Base-by-base conservation (phyloP, 169 alveolate genomes). In the Cyclospora cayetanensis region DNA sequence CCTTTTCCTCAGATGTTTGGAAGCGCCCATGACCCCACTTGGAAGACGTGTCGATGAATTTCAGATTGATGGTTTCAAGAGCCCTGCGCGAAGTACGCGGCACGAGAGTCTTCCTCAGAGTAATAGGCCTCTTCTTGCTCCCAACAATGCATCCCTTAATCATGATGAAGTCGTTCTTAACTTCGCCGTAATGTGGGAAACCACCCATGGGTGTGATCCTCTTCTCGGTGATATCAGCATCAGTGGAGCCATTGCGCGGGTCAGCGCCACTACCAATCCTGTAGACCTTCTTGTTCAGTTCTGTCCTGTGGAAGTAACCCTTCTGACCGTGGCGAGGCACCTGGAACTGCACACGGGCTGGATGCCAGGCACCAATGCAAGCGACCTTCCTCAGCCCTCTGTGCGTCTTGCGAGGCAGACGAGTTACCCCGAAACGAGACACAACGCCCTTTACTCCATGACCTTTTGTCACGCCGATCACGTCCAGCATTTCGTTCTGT, bases 321-420 rank as follows among this genome's bases (percentile, higher is more conserved):
- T 96, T 97, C 97, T 99, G 99, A 92, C 99, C 99, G 46, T 99
- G 99, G 83, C 99, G 98, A 55, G 99, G 99, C 77, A 99, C 99
- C 90, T 99, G 99, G 97, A 98, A 99, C 96, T 98, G 99, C 77
- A 99, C 99, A 63, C 99, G 97, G 50, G 99, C 99, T 72, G 99
- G 99, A 96, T 99, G 99, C 99, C 99, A 99, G n/a, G 99, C 98
- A 79, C 99, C 99, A 91, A 99, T 99, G 96, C 99, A 99, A 31
- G 99, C 99, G 70, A 99, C 99, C 97, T 99, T 99, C 83, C 99
- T 96, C 95, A 98, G 97, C 68, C 99, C 99, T 93, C 99, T 98
- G 95, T 99, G 99, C 90, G 99, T 98, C 97, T 99, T 99, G 94
- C 99, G 98, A 79, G 99, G 99, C 93, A 99, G 97, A 60, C 99